Evolutionary conservation across 306 rosid genomes (phyloP).

Genomic region (Delonix regia): DNA sequence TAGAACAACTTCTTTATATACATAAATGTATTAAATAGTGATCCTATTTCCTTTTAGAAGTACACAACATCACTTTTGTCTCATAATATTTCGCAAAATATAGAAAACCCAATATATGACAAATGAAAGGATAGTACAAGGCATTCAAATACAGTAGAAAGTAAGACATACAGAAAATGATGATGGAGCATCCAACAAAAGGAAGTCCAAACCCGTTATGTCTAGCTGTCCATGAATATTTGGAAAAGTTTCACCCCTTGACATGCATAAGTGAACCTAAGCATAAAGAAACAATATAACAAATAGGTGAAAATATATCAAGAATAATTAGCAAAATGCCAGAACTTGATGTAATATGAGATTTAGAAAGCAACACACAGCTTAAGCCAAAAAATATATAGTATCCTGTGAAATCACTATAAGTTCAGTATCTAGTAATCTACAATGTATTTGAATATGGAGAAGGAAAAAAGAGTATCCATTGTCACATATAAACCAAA

Average conservation of each 20-base stretch:
- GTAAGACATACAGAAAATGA: slow-evolving; percentile 72
- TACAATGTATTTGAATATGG: slow-evolving; percentile 8
- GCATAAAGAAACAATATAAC: slow-evolving; percentile 31
- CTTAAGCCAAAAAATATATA: slow-evolving; percentile 19
- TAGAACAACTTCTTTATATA: slow-evolving; percentile 32
- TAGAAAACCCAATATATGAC: neutral
- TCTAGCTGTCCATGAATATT: slow-evolving; percentile 94
- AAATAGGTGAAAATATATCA: slow-evolving; percentile 30
- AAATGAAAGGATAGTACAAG: slow-evolving; percentile 21
- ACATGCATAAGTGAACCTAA: slow-evolving; percentile 95
- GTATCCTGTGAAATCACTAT: slow-evolving; percentile 5
- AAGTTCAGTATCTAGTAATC: slow-evolving; percentile 18
- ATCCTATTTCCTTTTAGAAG: slow-evolving; percentile 9
- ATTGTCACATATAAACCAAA: neutral
- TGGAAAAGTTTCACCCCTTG: slow-evolving; percentile 84
- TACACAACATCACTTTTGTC: neutral
- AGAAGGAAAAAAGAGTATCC: neutral
- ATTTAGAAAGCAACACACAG: slow-evolving; percentile 17
- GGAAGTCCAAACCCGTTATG: slow-evolving; percentile 82
- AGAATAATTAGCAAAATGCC: slow-evolving; percentile 29
- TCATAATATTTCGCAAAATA: neutral
- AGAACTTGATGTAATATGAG: slow-evolving; percentile 17
- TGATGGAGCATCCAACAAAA: slow-evolving; percentile 78
- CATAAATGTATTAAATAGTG: slow-evolving; percentile 9
- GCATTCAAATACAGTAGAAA: slow-evolving; percentile 30